phyloP scores from a whole-genome alignment of 1,284 basidiomycete species.

The Thelephora terrestris region DNA sequence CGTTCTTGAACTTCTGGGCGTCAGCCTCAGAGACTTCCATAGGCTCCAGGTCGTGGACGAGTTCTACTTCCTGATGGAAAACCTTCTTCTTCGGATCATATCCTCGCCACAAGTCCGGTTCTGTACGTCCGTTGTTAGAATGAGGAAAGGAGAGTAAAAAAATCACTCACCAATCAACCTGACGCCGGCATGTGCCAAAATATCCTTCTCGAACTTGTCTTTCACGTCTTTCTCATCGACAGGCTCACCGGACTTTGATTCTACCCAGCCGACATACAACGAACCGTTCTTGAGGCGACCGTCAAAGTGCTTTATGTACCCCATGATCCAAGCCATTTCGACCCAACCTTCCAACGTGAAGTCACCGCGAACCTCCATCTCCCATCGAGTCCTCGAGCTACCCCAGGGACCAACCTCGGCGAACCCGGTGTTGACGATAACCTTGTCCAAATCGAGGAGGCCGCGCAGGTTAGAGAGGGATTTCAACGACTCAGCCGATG shows the following conservation, averaged over 20 bases:
- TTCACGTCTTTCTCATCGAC: conserved; percentile 97
- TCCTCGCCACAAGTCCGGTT: conserved; percentile 94
- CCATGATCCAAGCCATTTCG: conserved; percentile 99
- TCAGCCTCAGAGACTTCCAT: conserved; percentile 89
- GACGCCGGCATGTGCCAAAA: conserved; percentile 88
- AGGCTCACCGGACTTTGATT: conserved; percentile 90
- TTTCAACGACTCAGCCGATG: conserved; percentile 52
- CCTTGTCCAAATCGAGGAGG: conserved; percentile 90
- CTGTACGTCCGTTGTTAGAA: conserved; percentile 31
- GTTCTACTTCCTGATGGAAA: conserved; percentile 95
- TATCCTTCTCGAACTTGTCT: conserved; percentile 90
- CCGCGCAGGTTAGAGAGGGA: conserved; percentile 75
- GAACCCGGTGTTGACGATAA: conserved; percentile 89
- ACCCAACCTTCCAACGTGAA: conserved; percentile 96
- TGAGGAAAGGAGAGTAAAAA: neutral
- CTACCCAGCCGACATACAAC: conserved; percentile 96
- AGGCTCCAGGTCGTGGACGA: conserved; percentile 93
- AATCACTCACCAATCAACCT: conserved; percentile 74
- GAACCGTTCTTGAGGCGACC: conserved; percentile 89
- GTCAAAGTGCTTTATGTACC: conserved; percentile 96
- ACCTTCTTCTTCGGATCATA: conserved; percentile 97
- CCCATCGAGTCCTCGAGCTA: conserved; percentile 97
- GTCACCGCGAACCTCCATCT: conserved; percentile 93
- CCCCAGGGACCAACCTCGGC: conserved; percentile 99
- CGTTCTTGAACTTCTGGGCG: conserved; percentile 91